A percentile compares a stretch with the other conserved stretches of the same genome.
phyloP scores from a whole-genome alignment of 2,329 filamentous ascomycete genomes.

The Elsinoe necatrix region DNA sequence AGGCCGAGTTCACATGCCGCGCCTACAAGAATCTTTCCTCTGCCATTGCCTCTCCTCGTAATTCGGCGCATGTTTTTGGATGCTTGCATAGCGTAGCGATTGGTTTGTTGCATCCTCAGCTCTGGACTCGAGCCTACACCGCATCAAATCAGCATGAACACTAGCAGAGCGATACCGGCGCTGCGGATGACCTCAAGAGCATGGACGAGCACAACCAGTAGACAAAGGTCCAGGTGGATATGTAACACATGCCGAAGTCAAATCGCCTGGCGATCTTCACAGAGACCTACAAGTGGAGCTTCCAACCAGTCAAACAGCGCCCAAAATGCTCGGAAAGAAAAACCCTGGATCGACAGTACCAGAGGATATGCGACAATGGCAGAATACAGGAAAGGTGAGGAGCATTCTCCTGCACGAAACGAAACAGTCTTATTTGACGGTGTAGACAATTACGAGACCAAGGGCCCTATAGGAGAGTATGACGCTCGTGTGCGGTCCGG shows the following conservation, averaged over 20 bases:
- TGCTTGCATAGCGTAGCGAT: not conserved
- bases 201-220: not conserved
- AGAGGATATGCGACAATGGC: constrained; percentile 26
- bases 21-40: not conserved
- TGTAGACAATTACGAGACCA: constrained; percentile 2
- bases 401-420: not conserved
- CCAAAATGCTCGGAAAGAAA: not conserved
- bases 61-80: not conserved
- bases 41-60: not conserved
- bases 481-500: constrained; percentile 69
- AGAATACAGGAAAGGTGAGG: constrained; percentile 22
- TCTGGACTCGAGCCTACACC: not conserved
- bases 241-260: not conserved
- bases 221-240: not conserved
- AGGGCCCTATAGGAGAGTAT: constrained; percentile 79
- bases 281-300: not conserved
- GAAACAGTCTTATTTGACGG: constrained; percentile 12
- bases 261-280: not conserved
- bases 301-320: not conserved
- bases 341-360: not conserved
- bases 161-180: not conserved
- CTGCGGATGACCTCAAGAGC: not conserved
- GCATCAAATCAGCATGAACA: not conserved
- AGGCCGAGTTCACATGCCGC: not conserved
- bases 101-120: not conserved